Base-by-base conservation (phyloP, 129 eudicot species). In the Flaveria brownii region DNA sequence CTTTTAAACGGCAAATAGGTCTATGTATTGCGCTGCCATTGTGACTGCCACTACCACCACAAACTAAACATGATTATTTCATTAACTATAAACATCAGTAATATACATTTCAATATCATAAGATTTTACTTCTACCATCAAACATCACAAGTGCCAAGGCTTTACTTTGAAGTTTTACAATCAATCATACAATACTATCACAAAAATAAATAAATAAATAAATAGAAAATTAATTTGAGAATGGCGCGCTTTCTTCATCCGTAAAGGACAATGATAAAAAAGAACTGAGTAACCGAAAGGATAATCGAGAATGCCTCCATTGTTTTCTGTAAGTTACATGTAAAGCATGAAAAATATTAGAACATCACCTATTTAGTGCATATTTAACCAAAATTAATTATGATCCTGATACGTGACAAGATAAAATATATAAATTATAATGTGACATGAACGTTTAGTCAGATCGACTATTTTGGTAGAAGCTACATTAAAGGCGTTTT, bases 221-320 rank as follows among this genome's bases (percentile, higher is more conserved):
- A n/a, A 49, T 15, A 7, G 41, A 9, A 30, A 46, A 22, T 15
- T 9, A 49, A 28, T 50, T 23, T 30, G 15, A 70, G 56, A 47
- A 25, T 47, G 4, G 0, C 14, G 9, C 2, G 70, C 76, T 80
- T 84, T 42, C 36, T 70, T 54, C 79, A 80, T 64, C 91, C 86
- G 62, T 85, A 86, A 73, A 93, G 82, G 67, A 83, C 89, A 61
- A 82, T 78, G 28, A 84, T 80, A 77, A 91, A 93, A 6, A 91
- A 12, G 26, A 93, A 80, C 57, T 93, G 98, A 26, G 98, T 93
- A 36, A 81, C 85, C 5, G 96, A 81, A 14, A 93, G 89, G 74
- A 92, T 92, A 4, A 90, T 88, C 26, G 85, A 52, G 84, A 93
- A 90, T 30, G 96, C 96, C 82, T 93, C 98, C 98, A 93, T 85